Evolutionary conservation across 257 asterid species (phyloP).

Genomic region (Fraxinus quadrangulata): DNA sequence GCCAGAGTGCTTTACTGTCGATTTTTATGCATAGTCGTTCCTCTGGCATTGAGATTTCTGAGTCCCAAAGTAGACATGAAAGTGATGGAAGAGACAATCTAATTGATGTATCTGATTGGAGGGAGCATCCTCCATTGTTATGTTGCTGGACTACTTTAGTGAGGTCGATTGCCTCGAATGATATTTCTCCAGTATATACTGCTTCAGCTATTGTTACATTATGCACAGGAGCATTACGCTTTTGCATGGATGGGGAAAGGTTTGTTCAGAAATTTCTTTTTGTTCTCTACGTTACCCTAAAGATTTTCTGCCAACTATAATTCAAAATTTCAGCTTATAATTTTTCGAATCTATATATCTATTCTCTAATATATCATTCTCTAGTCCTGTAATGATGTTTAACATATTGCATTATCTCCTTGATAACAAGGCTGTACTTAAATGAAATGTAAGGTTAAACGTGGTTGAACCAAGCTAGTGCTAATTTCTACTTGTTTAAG

Average conservation of each 20-base stretch:
- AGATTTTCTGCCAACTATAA: constrained; percentile 16
- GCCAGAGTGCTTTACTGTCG: constrained; percentile 66
- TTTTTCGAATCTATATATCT: constrained; percentile 17
- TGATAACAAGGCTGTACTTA: constrained; percentile 4
- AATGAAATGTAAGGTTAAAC: not conserved
- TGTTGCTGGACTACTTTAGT: constrained; percentile 69
- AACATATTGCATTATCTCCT: constrained; percentile 4
- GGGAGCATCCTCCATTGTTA: constrained; percentile 68
- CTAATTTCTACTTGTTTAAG: not conserved
- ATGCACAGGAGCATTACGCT: constrained; percentile 63
- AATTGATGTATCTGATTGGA: constrained; percentile 56
- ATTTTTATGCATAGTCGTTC: constrained; percentile 39
- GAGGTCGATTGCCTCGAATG: constrained; percentile 52
- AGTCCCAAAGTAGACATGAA: constrained; percentile 44
- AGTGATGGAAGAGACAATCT: constrained; percentile 37
- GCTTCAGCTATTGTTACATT: constrained; percentile 59
- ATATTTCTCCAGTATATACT: constrained; percentile 53
- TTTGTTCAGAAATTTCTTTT: constrained; percentile 27
- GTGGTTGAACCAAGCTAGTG: constrained; percentile 2
- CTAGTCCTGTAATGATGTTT: not conserved
- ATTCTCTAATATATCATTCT: not conserved
- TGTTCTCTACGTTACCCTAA: constrained; percentile 12
- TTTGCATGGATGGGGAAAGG: constrained; percentile 78
- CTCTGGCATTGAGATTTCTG: constrained; percentile 46
- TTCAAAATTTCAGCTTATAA: constrained; percentile 16